These are phyloP conservation scores for Agaricus sinodeliciosus DNA, from an alignment of 768 basidiomycete species.

Conservation along the genomic window DNA sequence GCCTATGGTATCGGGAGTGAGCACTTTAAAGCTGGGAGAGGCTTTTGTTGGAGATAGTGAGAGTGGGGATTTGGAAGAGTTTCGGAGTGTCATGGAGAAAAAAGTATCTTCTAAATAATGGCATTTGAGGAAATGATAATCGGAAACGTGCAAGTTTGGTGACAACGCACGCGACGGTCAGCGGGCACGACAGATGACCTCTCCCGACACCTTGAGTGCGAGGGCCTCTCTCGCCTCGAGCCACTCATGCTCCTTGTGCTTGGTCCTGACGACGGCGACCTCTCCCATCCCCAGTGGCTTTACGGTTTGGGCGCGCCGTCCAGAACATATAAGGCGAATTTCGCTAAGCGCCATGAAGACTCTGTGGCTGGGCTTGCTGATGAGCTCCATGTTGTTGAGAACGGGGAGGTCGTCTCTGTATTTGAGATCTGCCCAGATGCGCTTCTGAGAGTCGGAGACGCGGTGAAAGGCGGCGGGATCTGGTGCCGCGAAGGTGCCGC, in stretches of 20 bases:
- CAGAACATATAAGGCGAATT: conserved; percentile 73
- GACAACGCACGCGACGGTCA: conserved; percentile 14
- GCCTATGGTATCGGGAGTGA: conserved; percentile 8
- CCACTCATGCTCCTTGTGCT: conserved; percentile 70
- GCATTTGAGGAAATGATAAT: neutral
- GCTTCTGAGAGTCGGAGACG: conserved; percentile 56
- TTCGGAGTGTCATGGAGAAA: conserved; percentile 4
- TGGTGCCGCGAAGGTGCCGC: conserved; percentile 64
- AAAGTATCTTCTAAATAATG: neutral
- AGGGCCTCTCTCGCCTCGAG: conserved; percentile 92
- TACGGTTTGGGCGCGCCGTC: conserved; percentile 73
- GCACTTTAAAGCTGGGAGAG: conserved; percentile 4
- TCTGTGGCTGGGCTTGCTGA: conserved; percentile 79
- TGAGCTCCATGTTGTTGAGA: conserved; percentile 67
- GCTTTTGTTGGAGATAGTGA: neutral
- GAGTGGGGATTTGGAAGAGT: neutral
- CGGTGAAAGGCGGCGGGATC: conserved; percentile 56
- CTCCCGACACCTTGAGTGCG: conserved; percentile 69
- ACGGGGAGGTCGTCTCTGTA: conserved; percentile 89
- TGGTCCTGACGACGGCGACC: conserved; percentile 78
- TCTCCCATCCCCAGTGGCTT: conserved; percentile 89
- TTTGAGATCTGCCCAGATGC: conserved; percentile 94
- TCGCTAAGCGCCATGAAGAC: conserved; percentile 72
- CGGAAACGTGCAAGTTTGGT: too few species aligned
- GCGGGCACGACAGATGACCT: conserved; percentile 78